A percentile compares a stretch with the other conserved stretches of the same genome.
phyloP scores from a whole-genome alignment of 73 alveolate species.

The Tetrahymena malaccensis region DNA sequence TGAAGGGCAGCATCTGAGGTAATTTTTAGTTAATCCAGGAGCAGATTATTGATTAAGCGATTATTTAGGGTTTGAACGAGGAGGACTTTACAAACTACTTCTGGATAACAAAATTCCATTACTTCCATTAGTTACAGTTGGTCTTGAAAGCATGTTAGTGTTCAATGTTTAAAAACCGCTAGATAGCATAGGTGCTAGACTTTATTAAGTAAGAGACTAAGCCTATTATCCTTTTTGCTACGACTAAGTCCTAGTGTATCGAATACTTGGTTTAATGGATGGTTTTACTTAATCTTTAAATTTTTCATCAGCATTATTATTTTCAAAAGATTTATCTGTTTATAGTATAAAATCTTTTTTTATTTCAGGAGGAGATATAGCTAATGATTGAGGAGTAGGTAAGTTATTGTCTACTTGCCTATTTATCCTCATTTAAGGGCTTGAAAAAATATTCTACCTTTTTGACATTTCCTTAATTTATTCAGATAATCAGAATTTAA shows the following conservation, averaged over 20 bases:
- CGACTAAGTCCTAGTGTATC: not conserved
- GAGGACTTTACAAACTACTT: not conserved
- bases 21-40: not conserved
- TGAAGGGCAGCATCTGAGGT: not conserved
- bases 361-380: not conserved
- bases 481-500: not conserved
- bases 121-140: not conserved
- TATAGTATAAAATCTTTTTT: not conserved
- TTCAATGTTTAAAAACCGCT: not conserved
- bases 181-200: not conserved
- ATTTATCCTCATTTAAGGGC: not conserved
- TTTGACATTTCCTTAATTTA: not conserved
- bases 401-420: not conserved
- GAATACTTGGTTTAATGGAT: not conserved
- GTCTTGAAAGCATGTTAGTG: not conserved
- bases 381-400: not conserved
- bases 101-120: not conserved
- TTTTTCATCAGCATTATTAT: not conserved
- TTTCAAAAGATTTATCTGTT: not conserved
- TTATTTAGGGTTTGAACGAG: not conserved
- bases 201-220: not conserved
- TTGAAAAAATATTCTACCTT: not conserved
- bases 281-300: not conserved
- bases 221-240: not conserved
- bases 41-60: not conserved